phyloP scores from a whole-genome alignment of 1,139 yeast genomes.

The Sugiyamaella grinbergsii region DNA sequence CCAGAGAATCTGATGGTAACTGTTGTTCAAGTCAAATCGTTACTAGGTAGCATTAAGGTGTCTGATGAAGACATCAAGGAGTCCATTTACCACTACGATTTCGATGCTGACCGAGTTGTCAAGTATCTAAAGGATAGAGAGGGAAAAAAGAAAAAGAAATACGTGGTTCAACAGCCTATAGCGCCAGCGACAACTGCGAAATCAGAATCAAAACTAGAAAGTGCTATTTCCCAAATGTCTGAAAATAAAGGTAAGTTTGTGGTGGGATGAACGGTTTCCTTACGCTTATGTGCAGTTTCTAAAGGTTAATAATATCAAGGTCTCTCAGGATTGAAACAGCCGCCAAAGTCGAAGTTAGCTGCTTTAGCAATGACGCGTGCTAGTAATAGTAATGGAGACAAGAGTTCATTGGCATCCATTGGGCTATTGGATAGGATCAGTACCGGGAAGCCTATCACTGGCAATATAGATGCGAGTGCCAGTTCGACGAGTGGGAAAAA shows the following conservation, averaged over 20 bases:
- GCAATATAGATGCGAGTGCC: neutral
- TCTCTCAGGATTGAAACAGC: conserved; percentile 21
- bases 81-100: conserved; percentile 61
- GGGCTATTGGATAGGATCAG: conserved; percentile 19
- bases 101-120: conserved; percentile 56
- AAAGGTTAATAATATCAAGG: conserved; percentile 25
- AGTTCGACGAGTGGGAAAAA: neutral
- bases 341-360: conserved; percentile 48
- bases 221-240: neutral
- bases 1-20: conserved; percentile 31
- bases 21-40: conserved; percentile 50
- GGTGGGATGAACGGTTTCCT: neutral
- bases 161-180: conserved; percentile 19
- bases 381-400: neutral
- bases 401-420: conserved; percentile 17
- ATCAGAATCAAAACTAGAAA: conserved; percentile 2
- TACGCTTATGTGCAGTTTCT: conserved; percentile 17
- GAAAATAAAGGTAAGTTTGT: conserved; percentile 27
- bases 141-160: conserved; percentile 25
- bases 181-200: conserved; percentile 10
- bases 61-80: conserved; percentile 59
- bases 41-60: conserved; percentile 52
- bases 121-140: conserved; percentile 52
- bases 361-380: conserved; percentile 49
- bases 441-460: neutral